Base-by-base conservation (phyloP, 1,284 basidiomycete genomes). In the Phaffia rhodozyma region DNA sequence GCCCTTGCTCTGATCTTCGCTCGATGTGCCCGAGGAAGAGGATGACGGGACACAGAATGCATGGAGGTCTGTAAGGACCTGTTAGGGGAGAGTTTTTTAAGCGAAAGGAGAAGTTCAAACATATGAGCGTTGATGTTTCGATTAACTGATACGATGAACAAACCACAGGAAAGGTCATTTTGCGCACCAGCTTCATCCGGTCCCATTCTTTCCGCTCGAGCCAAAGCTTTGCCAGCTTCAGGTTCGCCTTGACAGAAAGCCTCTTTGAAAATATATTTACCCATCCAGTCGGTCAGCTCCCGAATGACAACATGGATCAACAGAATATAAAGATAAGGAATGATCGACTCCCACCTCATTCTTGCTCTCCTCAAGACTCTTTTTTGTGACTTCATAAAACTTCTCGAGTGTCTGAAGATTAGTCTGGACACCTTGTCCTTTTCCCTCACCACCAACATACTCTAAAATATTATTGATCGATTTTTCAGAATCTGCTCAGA, bases 401-500 rank as follows among this genome's bases (percentile, higher is more conserved):
- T 85, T 84, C 75, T 97, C 91, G 67, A 99, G 80, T 0, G 91
- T 83, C 66, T 88, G 86, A 4, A 96, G 86, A 66, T 93, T 87
- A 58, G 66, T 69, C 62, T 67, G 56, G 55, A 68, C 23, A 2
- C 23, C n/a, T 23, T 32, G 55, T 85, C 83, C 91, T 60, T 89
- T 90, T 38, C 78, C 77, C 67, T 91, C 91, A 34, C 79, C 79
- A 18, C 92, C 92, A 52, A 98, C 96, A 72, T 98, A 98, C 75
- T 99, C 96, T 68, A 99, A 79, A 67, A 99, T 97, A 66, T 90
- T 90, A 75, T 97, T 98, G 80, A 99, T 98, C 7, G 90, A 88
- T 79, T 98, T 98, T 76, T 99, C 96, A 7, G 89, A 89, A 71
- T 92, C 77, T 66, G 27, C 13, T 0, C 55, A 58, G 57, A 43